Percentiles rank a stretch among this genome's conserved stretches.
Evolutionary conservation across 345 rosid genomes (phyloP).

Genomic region (Arabidopsis thaliana): DNA sequence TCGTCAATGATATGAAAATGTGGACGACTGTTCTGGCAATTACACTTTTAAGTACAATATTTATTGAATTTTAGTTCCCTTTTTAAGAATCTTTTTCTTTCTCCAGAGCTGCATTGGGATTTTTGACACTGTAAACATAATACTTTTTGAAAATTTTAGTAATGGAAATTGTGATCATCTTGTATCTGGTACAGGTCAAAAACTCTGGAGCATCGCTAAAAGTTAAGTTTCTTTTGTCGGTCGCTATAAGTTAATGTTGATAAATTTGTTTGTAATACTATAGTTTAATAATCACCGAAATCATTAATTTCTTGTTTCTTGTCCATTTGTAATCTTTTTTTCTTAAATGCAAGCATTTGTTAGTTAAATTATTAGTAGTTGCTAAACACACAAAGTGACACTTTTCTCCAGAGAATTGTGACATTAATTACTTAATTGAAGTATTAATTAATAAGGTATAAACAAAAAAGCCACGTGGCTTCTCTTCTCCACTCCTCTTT

Average conservation of each 20-base stretch:
- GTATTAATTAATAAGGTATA: neutral
- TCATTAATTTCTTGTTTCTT: neutral
- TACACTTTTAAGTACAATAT: conserved; percentile 13
- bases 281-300: conserved; percentile 35
- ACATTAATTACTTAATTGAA: conserved; percentile 10
- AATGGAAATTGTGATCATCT: conserved; percentile 24
- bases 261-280: conserved; percentile 33
- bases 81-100: neutral
- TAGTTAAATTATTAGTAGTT: conserved; percentile 11
- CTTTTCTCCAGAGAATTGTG: conserved; percentile 31
- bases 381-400: conserved; percentile 29
- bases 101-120: conserved; percentile 31
- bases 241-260: conserved; percentile 29
- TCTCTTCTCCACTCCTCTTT: conserved; percentile 24
- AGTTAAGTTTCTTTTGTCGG: conserved; percentile 41
- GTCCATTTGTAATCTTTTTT: conserved; percentile 2
- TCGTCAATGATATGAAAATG: conserved; percentile 43
- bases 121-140: neutral
- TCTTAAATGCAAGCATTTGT: neutral
- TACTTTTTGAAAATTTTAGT: neutral
- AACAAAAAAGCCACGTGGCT: conserved; percentile 38
- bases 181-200: conserved; percentile 44
- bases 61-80: neutral
- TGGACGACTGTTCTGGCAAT: conserved; percentile 45
- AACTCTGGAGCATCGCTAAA: conserved; percentile 43